A percentile compares a stretch with the other conserved stretches of the same genome.
These are phyloP conservation scores for Oenanthe javanica DNA, from an alignment of 140 eudicot species.

Conservation along the genomic window DNA sequence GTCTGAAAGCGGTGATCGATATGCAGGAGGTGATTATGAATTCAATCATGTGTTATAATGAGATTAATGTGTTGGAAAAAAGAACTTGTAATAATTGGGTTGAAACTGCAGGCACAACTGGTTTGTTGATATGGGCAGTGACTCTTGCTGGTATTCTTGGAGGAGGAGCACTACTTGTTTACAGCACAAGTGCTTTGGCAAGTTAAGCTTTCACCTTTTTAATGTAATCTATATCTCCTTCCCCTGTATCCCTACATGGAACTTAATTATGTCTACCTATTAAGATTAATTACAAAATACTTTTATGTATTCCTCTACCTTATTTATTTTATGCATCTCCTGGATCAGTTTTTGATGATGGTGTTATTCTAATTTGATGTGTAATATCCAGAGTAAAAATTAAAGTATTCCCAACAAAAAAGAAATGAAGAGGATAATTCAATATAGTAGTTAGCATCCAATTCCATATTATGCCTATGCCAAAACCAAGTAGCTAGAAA, in stretches of 20 bases:
- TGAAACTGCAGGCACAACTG: slow-evolving; percentile 57
- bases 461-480: too few relatives aligned
- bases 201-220: slow-evolving; percentile 24
- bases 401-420: neutral
- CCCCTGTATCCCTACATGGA: neutral
- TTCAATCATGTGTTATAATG: neutral
- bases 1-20: slow-evolving; percentile 79
- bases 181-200: slow-evolving; percentile 95
- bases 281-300: neutral
- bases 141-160: slow-evolving; percentile 80
- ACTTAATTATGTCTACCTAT: neutral
- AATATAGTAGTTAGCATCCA: too few relatives aligned
- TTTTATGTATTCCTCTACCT: neutral
- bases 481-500: too few relatives aligned
- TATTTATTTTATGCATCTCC: neutral
- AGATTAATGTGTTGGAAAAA: neutral
- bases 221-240: neutral
- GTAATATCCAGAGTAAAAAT: neutral
- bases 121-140: slow-evolving; percentile 83
- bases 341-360: neutral
- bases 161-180: slow-evolving; percentile 89
- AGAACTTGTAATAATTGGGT: neutral
- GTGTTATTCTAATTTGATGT: neutral
- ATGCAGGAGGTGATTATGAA: slow-evolving; percentile 56
- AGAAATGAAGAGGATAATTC: too few relatives aligned